Evolutionary conservation across 176 grass and related monocot species (phyloP), one percentile per base, ranked within the genome.

Genomic region (Pharus latifolius): DNA sequence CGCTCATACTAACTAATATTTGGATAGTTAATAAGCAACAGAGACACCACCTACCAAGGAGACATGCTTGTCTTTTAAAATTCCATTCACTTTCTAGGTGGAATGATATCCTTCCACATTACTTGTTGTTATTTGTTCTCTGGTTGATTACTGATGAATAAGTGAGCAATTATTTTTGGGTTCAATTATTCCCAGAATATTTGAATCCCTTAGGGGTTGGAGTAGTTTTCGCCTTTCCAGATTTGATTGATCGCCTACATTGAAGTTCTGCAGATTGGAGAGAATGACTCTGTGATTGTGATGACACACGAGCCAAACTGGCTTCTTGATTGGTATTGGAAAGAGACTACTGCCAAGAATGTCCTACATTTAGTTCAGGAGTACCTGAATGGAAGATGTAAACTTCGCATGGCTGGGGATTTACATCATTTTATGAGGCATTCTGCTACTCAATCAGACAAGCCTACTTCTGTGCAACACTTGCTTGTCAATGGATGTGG

Each of bases 301-400:
- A 58, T 92, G 57, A 96, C 93, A 42, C 93, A 96, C 28, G 89
- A 97, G 50, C 89, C 93, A 65, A 97, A 77, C 66, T 97, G 93
- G 93, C 88, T 97, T 74, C 93, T 97, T 57, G 89, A 92, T 82
- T 97, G 93, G 93, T 92, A 97, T 57, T 97, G 87, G 94, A 88
- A 92, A 34, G 84, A 97, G 44, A 77, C 73, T 60, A 88, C 89
- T 29, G 94, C 89, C 16, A 92, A 82, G 56, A 97, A 92, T 63
- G 76, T 92, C n/a, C 85, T 80, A 45, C 82, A 97, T 74, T 80
- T 97, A 65, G 90, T 97, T 77, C 69, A 72, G 23, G 89, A 97
- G 11, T 97, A 97, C 70, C 59, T 97, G 56, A 79, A 85, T 52
- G 89, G 86, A 73, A 97, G 80, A 87, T 97, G 93, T 67, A 97